phyloP scores from a whole-genome alignment of 768 basidiomycete genomes.

The Lentinula detonsa region DNA sequence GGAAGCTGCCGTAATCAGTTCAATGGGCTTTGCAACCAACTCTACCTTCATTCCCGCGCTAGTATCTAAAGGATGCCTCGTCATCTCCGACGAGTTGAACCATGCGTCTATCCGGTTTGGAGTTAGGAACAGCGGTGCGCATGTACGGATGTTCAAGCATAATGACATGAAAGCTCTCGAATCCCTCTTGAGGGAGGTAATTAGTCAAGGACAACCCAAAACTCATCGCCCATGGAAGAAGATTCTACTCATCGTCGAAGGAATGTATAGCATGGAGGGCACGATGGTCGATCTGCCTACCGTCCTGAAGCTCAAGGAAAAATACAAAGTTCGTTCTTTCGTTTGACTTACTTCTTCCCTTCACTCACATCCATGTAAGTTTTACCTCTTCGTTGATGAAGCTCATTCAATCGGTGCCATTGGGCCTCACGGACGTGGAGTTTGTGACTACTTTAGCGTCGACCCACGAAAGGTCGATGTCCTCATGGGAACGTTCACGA shows the following conservation, averaged over 20 bases:
- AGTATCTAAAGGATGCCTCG: slow-evolving; percentile 83
- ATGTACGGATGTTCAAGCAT: slow-evolving; percentile 93
- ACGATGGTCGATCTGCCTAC: slow-evolving; percentile 80
- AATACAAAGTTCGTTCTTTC: slow-evolving; percentile 73
- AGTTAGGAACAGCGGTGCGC: slow-evolving; percentile 80
- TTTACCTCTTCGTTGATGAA: slow-evolving; percentile 94
- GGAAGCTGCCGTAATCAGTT: slow-evolving; percentile 86
- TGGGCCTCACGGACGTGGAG: slow-evolving; percentile 91
- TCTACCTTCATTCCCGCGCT: slow-evolving; percentile 91
- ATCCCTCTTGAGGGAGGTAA: slow-evolving; percentile 74
- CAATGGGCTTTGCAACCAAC: slow-evolving; percentile 97
- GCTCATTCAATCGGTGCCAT: slow-evolving; percentile 97
- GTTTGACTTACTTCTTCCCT: neutral
- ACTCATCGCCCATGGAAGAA: slow-evolving; percentile 99
- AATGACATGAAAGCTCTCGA: slow-evolving; percentile 89
- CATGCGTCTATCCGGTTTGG: slow-evolving; percentile 95
- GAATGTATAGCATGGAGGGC: slow-evolving; percentile 99
- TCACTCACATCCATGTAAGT: slow-evolving; percentile 42
- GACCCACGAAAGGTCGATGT: slow-evolving; percentile 80
- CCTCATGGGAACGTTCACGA: slow-evolving; percentile 98
- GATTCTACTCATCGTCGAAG: slow-evolving; percentile 92
- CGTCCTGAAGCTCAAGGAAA: slow-evolving; percentile 82
- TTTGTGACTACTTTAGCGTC: slow-evolving; percentile 90
- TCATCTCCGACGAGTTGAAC: slow-evolving; percentile 96
- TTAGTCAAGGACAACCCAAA: slow-evolving; percentile 96